Conservation (phyloP, 225 moss, liverwort and hornwort genomes). For the Marchantia polymorpha region DNA sequence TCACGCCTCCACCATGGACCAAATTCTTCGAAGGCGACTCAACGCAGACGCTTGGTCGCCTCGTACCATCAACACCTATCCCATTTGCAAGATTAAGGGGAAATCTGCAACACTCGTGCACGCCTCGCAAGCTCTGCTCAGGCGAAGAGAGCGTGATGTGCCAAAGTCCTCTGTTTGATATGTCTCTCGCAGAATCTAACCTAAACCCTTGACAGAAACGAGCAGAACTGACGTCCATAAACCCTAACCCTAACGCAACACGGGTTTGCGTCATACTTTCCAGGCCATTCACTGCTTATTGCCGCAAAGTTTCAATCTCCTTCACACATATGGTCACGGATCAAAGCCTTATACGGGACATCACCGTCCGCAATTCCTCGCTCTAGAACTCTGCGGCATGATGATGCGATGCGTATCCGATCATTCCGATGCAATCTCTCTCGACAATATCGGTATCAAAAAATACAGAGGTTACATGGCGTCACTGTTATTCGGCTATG, state of each 20-base stretch:
- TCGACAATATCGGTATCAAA: too few relatives aligned
- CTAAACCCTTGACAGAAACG: background rate
- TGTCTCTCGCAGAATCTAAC: background rate
- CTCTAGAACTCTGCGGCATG: too few relatives aligned
- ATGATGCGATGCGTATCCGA: too few relatives aligned
- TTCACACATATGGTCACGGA: too few relatives aligned
- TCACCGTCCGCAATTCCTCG: too few relatives aligned
- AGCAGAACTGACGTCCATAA: background rate
- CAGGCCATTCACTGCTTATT: too few relatives aligned
- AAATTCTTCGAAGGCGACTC: background rate
- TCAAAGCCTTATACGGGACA: too few relatives aligned
- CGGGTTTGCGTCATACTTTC: background rate
- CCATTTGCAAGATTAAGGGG: background rate
- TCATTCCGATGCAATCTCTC: too few relatives aligned
- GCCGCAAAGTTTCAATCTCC: too few relatives aligned
- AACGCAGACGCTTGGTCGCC: background rate
- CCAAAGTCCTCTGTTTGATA: background rate
- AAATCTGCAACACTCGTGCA: background rate
- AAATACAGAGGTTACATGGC: too few relatives aligned
- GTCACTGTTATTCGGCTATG: too few relatives aligned
- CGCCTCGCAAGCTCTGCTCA: background rate
- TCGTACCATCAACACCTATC: background rate
- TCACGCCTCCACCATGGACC: background rate
- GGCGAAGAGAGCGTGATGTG: background rate
- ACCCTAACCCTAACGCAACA: background rate